Conservation (phyloP, 2,329 filamentous ascomycete genomes). For the Trichoderma endophyticum region DNA sequence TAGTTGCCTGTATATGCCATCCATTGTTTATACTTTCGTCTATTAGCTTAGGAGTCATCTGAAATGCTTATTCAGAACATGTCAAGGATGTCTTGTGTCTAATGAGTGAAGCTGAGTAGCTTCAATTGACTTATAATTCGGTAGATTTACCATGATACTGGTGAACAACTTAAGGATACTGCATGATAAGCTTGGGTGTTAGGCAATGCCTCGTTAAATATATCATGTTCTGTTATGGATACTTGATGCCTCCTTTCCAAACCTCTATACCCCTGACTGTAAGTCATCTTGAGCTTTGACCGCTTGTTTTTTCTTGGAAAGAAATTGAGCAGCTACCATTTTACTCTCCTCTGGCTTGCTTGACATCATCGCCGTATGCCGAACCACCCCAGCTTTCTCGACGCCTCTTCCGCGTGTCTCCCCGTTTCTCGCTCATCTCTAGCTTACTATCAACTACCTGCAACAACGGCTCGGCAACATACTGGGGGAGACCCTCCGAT, state of each 20-base stretch:
- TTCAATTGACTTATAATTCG: background rate
- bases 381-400: background rate
- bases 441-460: background rate
- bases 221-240: too few relatives aligned
- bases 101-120: background rate
- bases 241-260: too few relatives aligned
- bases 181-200: too few relatives aligned
- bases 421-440: background rate
- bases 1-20: background rate
- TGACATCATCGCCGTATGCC: background rate
- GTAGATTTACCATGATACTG: too few relatives aligned
- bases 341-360: background rate
- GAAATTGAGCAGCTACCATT: background rate
- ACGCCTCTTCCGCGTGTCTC: background rate
- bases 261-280: too few relatives aligned
- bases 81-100: accelerated
- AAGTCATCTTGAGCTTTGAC: too few relatives aligned
- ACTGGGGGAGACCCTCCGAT: background rate
- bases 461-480: background rate
- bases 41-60: background rate
- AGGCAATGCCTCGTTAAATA: too few relatives aligned
- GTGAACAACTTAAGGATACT: too few relatives aligned
- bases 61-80: background rate
- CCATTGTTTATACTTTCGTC: background rate
- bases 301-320: too few relatives aligned